Conservation (phyloP, 192 early-diverging fungal species). For the Pilobolus umbonatus region DNA sequence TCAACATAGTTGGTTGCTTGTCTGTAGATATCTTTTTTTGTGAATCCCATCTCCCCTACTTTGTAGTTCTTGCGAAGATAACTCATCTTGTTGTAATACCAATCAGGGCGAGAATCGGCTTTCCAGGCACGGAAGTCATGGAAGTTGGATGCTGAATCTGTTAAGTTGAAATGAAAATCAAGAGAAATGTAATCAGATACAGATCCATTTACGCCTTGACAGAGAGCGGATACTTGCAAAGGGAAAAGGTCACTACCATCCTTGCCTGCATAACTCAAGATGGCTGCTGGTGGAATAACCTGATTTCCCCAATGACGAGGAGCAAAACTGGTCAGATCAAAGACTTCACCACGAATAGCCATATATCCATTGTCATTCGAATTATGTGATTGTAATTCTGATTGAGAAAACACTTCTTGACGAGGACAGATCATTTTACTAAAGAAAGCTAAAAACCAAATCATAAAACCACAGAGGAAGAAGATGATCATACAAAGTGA, state of each 20-base stretch:
- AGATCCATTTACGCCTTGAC: slow-evolving; percentile 27
- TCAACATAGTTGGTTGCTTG: slow-evolving; percentile 38
- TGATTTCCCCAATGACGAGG: slow-evolving; percentile 46
- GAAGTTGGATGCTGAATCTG: slow-evolving; percentile 49
- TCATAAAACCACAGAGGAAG: slow-evolving; percentile 71
- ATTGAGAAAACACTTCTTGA: slow-evolving; percentile 65
- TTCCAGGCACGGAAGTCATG: slow-evolving; percentile 71
- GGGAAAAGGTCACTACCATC: slow-evolving; percentile 69
- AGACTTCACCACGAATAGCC: slow-evolving; percentile 80
- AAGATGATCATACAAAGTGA: slow-evolving; percentile 87
- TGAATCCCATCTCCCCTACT: slow-evolving; percentile 63
- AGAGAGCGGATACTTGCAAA: slow-evolving; percentile 67
- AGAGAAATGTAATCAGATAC: slow-evolving; percentile 45
- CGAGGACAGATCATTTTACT: slow-evolving; percentile 71
- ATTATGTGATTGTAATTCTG: slow-evolving; percentile 46
- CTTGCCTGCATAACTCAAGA: slow-evolving; percentile 53
- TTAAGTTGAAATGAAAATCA: slow-evolving; percentile 45
- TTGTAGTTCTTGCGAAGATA: slow-evolving; percentile 56
- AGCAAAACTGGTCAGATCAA: slow-evolving; percentile 66
- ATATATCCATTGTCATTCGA: slow-evolving; percentile 52
- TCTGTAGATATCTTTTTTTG: slow-evolving; percentile 49
- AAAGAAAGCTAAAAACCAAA: slow-evolving; percentile 83
- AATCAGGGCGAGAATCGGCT: slow-evolving; percentile 59
- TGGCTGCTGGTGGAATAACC: slow-evolving; percentile 48
- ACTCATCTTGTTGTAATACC: slow-evolving; percentile 59